Base-by-base conservation (phyloP, 2,329 filamentous ascomycete genomes). In the Talaromyces marneffei region DNA sequence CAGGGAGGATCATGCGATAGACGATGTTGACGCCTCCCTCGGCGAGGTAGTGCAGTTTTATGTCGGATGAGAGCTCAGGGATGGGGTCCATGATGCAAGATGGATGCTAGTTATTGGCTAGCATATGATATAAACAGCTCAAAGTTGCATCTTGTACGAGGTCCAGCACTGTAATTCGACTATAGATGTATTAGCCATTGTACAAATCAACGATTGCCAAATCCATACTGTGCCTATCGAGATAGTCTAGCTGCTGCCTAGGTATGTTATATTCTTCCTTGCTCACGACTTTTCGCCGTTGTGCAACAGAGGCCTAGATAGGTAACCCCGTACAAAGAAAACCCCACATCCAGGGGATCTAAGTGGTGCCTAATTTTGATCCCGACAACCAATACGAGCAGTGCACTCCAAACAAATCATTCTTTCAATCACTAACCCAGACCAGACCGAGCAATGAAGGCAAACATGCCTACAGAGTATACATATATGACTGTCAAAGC, bases 1-100 rank as follows among this genome's bases (percentile, higher is more conserved):
- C 1, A 18, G 77, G 74, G 20, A 80, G 63, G 50, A 78, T 76
- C 60, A 89, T 80, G 66, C 82, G 82, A 69, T 90, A 92, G 64
- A 92, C 87, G 57, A 88, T 82, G 72, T 94, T 93, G 58, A 90
- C 89, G 25, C 88, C 87, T 25, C 90, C 90, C 73, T 94, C 90
- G 25, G 80, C 81, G 9, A 85, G 73, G 64, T 84, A 85, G 14
- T 69, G 58, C 61, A 77, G 69, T 61, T 72, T 69, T 64, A 71
- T 68, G 62, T 71, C 70, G 50, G 61, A 44, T 2, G 74, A 73
- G 63, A 78, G 69, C 66, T 77, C 73, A 7, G 73, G 66, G 8
- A 70, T 62, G 61, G 61, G 68, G 56, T 66, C 66, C 31, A 37
- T 37, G 1, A 20, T 37, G 50, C 16, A 33, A 29, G 25, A 8